Evolutionary conservation across 208 protist species (phyloP).

Genomic region (Leishmania tropica): DNA sequence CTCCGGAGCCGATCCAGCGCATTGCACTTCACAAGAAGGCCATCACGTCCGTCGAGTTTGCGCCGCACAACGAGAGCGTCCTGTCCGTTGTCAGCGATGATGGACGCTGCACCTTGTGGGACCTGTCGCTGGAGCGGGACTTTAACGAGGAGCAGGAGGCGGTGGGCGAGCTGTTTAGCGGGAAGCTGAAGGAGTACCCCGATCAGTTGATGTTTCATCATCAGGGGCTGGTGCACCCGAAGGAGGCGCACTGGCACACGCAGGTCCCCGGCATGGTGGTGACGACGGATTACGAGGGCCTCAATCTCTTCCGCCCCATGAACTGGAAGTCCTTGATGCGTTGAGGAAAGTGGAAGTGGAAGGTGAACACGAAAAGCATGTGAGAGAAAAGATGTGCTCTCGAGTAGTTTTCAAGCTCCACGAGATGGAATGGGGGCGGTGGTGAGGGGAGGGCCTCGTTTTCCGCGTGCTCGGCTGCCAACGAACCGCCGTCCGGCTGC

Average conservation of each 20-base stretch:
- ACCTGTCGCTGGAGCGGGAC: constrained; percentile 97
- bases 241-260: constrained; percentile 98
- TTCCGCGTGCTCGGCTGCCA: background rate
- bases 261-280: constrained; percentile 97
- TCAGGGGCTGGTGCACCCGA: constrained; percentile 95
- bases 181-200: constrained; percentile 78
- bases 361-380: constrained; percentile 6
- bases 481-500: background rate
- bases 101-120: constrained; percentile 97
- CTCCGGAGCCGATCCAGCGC: constrained; percentile 67
- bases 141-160: constrained; percentile 91
- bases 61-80: constrained; percentile 95
- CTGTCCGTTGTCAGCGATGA: constrained; percentile 94
- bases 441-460: background rate
- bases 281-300: constrained; percentile 94
- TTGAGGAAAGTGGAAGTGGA: constrained; percentile 24
- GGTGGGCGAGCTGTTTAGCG: constrained; percentile 76
- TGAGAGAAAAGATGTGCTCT: background rate
- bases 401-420: background rate
- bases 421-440: background rate
- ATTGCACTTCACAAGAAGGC: constrained; percentile 94
- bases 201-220: constrained; percentile 98
- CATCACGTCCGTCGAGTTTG: constrained; percentile 98
- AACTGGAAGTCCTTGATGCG: constrained; percentile 94
- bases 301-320: constrained; percentile 97